Conservation (phyloP, 352 stramenopile genomes). For the Phytophthora nicotianae region DNA sequence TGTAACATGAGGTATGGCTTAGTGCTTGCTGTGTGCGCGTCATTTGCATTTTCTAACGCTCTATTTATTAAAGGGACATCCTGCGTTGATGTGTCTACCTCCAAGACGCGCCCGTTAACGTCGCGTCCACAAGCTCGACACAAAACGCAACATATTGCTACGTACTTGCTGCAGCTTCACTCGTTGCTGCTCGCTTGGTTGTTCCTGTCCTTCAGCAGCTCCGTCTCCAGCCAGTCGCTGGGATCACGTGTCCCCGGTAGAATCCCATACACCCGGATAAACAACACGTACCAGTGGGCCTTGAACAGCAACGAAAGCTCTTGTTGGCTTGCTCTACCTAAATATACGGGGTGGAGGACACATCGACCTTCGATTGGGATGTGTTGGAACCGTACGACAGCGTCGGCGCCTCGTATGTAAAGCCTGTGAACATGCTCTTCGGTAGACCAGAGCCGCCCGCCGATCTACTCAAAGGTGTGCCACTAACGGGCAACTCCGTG, state of each 20-base stretch:
- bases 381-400: slow-evolving; percentile 88
- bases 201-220: slow-evolving; percentile 6
- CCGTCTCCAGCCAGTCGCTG: neutral
- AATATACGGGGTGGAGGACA: slow-evolving; percentile 88
- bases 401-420: slow-evolving; percentile 86
- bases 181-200: slow-evolving; percentile 13
- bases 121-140: slow-evolving; percentile 8
- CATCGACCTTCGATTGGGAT: slow-evolving; percentile 87
- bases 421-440: slow-evolving; percentile 87
- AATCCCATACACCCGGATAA: slow-evolving; percentile 18
- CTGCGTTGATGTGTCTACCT: slow-evolving; percentile 20
- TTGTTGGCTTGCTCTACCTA: slow-evolving; percentile 42
- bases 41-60: slow-evolving; percentile 42
- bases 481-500: slow-evolving; percentile 84
- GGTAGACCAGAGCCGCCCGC: slow-evolving; percentile 59
- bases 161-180: slow-evolving; percentile 31
- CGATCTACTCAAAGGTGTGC: slow-evolving; percentile 80
- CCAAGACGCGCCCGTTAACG: slow-evolving; percentile 6
- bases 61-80: slow-evolving; percentile 42
- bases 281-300: slow-evolving; percentile 20
- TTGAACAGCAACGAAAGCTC: slow-evolving; percentile 21
- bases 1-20: neutral
- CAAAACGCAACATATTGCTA: slow-evolving; percentile 28
- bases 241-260: slow-evolving; percentile 11
- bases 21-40: slow-evolving; percentile 18